Conservation (phyloP, 2,329 filamentous ascomycete species). For the Pestalotiopsis sp. region DNA sequence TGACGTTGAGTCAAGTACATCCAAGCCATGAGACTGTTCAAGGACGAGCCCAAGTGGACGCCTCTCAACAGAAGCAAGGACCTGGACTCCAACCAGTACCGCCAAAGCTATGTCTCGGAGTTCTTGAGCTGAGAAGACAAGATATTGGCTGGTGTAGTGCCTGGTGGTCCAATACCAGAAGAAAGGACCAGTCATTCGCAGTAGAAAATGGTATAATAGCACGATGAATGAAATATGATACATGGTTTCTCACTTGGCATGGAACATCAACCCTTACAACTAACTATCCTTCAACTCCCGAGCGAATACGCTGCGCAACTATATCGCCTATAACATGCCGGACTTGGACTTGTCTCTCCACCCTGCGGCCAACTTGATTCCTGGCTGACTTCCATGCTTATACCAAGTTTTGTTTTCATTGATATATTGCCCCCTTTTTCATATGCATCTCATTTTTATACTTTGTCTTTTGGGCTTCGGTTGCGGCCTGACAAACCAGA, state of each 20-base stretch:
- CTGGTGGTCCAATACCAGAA: neutral
- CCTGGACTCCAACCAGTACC: constrained; percentile 76
- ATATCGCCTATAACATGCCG: neutral
- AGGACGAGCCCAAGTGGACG: constrained; percentile 98
- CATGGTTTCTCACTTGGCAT: neutral
- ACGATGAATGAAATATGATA: neutral
- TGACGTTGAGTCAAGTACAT: constrained; percentile 67
- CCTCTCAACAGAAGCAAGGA: constrained; percentile 80
- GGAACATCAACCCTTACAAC: neutral
- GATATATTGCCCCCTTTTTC: neutral
- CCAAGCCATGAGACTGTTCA: constrained; percentile 94
- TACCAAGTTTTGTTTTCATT: neutral
- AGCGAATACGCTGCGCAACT: neutral
- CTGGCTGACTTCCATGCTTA: neutral
- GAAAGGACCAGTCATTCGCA: neutral
- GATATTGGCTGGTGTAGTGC: neutral
- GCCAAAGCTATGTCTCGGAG: constrained; percentile 73
- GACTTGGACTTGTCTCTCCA: neutral
- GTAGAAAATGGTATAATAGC: neutral
- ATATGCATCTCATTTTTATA: neutral
- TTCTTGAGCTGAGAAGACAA: constrained; percentile 25
- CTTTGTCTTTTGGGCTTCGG: neutral
- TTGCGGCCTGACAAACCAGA: neutral
- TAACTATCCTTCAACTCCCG: neutral
- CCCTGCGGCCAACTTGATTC: neutral